Evolutionary conservation across 257 asterid species (phyloP), one percentile per base, ranked within the genome.

Genomic region (Forsythia suspensa): DNA sequence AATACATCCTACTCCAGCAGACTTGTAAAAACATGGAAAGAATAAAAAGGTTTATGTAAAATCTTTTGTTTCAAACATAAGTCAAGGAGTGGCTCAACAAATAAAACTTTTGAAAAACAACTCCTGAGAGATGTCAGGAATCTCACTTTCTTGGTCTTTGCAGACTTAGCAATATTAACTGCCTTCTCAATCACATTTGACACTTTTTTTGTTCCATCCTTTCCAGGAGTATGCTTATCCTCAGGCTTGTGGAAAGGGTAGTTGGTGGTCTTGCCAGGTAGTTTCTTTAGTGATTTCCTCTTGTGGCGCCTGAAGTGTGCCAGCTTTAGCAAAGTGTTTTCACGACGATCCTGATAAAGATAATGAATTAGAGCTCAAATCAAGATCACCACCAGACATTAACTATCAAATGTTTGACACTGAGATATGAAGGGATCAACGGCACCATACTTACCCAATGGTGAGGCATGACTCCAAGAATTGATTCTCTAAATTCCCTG

Each of bases 391-490:
- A n/a, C 71, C 42, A 48, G 70, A 79, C 79, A 59, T 67, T 71
- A 24, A 61, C 12, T 18, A 52, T 72, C 82, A 73, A 70, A 63
- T 41, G 59, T 57, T 41, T 46, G 71, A 80, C 52, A 68, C 37
- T 8, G 78, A 77, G 55, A 69, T 75, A 65, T 46, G 55, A 46
- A 46, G 55, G 18, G 55, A 46, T 46, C n/a, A 46, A 13, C 12
- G 55, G 55, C 55, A 55, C 51, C 82, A 78, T 75, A 81, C 96
- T 82, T 86, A 95, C 98, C 98, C 99, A 96, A 76, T 77, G 89
- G 81, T 96, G 99, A 37, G 99, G 99, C 97, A 96, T 89, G 84
- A 96, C 93, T 77, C 98, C 99, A 73, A 96, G 95, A 84, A 96
- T 80, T 43, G 99, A 96, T 91, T 96, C 98, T 87, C 99, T 89